Conservation (phyloP, 495 filamentous ascomycete species). For the Tirmania nivea region DNA sequence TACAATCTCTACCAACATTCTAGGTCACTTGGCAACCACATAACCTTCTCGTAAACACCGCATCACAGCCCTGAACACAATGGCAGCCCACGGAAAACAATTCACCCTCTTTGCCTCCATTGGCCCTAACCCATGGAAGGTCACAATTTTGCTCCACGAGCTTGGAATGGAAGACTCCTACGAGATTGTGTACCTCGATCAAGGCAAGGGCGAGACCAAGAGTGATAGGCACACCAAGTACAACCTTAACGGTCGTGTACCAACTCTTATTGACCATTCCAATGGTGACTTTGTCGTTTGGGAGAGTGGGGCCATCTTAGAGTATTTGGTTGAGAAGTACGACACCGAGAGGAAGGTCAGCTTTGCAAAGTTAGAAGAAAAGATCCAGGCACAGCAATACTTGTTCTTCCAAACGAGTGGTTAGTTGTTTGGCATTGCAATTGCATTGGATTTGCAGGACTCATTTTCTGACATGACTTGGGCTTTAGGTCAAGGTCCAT, state of each 20-base stretch:
- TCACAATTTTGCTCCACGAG: conserved; percentile 39
- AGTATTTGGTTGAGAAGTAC: conserved; percentile 52
- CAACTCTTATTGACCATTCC: conserved; percentile 36
- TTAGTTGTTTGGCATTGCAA: neutral
- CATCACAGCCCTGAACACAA: too few species aligned
- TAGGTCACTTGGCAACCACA: too few species aligned
- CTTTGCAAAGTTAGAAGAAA: conserved; percentile 28
- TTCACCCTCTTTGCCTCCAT: conserved; percentile 22
- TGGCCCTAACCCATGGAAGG: conserved; percentile 45
- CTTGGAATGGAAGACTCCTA: conserved; percentile 33
- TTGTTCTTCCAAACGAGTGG: conserved; percentile 41
- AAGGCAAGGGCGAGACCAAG: conserved; percentile 31
- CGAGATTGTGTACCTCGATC: conserved; percentile 22
- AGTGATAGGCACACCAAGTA: conserved; percentile 29
- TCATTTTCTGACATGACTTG: conserved; percentile 4
- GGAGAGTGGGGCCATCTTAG: conserved; percentile 53
- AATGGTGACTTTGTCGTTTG: conserved; percentile 45
- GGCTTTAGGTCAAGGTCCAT: conserved; percentile 38
- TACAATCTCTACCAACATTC: too few species aligned
- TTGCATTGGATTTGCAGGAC: too few species aligned
- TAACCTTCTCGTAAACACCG: too few species aligned
- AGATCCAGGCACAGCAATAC: conserved; percentile 38
- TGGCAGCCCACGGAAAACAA: neutral
- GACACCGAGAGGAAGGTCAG: conserved; percentile 39
- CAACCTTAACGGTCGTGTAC: conserved; percentile 56